These are phyloP conservation scores for Paradendryphiella salina DNA, from an alignment of 2,329 filamentous ascomycete genomes.

Conservation along the genomic window DNA sequence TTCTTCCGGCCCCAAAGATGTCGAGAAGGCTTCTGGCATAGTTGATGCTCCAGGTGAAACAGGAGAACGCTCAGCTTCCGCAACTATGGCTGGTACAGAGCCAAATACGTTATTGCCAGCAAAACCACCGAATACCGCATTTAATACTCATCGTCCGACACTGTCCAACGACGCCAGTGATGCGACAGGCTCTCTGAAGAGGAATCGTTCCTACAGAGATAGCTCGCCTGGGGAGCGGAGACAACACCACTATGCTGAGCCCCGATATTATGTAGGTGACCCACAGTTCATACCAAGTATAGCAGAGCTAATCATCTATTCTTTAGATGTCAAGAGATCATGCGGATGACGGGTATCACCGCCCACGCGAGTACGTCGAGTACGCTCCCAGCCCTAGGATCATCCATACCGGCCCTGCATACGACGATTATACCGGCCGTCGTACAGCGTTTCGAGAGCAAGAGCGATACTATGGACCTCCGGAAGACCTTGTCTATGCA, in stretches of 20 bases:
- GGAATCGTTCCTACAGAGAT: constrained; percentile 28
- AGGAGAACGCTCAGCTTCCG: constrained; percentile 27
- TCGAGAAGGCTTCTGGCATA: constrained; percentile 29
- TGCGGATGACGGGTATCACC: constrained; percentile 35
- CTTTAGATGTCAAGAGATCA: constrained; percentile 34
- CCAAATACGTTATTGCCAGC: constrained; percentile 41
- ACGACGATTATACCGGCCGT: constrained; percentile 38
- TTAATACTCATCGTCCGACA: constrained; percentile 52
- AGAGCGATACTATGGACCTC: constrained; percentile 36
- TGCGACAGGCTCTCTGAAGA: constrained; percentile 18
- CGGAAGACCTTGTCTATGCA: constrained; percentile 34
- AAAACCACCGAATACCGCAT: constrained; percentile 52
- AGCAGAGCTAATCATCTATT: constrained; percentile 21
- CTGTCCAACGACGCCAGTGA: constrained; percentile 25
- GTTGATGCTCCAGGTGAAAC: constrained; percentile 24
- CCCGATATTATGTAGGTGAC: constrained; percentile 44
- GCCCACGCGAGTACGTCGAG: constrained; percentile 36
- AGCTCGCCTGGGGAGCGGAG: constrained; percentile 36
- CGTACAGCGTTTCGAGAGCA: constrained; percentile 40
- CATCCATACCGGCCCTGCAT: constrained; percentile 31
- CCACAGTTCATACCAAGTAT: constrained; percentile 4
- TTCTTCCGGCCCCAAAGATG: constrained; percentile 38
- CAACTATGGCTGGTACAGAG: constrained; percentile 26
- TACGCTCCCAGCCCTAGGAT: constrained; percentile 37
- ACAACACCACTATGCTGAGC: constrained; percentile 36